phyloP scores from a whole-genome alignment of 352 stramenopile species.

The Globisporangium cylindrosporum region DNA sequence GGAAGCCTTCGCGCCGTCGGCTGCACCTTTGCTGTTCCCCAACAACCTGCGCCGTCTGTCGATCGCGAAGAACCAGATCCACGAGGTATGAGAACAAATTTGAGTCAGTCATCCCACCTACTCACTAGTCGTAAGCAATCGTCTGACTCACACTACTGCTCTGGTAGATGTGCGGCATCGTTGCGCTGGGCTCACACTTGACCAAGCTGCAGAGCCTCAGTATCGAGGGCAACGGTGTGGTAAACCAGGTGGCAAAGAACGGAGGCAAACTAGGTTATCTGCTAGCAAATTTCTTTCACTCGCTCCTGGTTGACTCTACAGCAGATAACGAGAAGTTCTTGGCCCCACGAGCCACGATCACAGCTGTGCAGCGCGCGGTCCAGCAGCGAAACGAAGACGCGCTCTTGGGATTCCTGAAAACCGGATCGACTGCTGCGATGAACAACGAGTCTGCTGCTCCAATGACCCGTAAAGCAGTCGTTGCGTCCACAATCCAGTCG shows the following conservation, averaged over 20 bases:
- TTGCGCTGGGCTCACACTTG: conserved; percentile 36
- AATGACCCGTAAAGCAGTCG: conserved; percentile 2
- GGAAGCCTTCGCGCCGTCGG: conserved; percentile 26
- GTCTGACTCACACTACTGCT: neutral
- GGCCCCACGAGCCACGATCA: conserved; percentile 14
- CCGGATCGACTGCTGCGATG: conserved; percentile 1
- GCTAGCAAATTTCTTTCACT: conserved; percentile 39
- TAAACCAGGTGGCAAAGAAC: conserved; percentile 26
- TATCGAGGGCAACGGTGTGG: conserved; percentile 45
- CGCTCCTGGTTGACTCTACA: conserved; percentile 13
- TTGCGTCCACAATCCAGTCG: conserved; percentile 5
- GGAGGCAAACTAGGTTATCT: conserved; percentile 42
- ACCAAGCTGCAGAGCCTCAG: conserved; percentile 38
- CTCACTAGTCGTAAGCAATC: neutral
- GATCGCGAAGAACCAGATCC: conserved; percentile 60
- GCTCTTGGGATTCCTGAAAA: conserved; percentile 24
- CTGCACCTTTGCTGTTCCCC: conserved; percentile 33
- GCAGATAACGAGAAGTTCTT: conserved; percentile 18
- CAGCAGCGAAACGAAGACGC: conserved; percentile 21
- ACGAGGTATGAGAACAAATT: conserved; percentile 32
- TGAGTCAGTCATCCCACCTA: no score
- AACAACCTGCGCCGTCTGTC: conserved; percentile 37
- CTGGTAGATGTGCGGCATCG: conserved; percentile 49
- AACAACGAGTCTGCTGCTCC: neutral
- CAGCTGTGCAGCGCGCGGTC: conserved; percentile 22